Percentiles rank a stretch among this genome's conserved stretches.
These are phyloP conservation scores for Pythium myriotylum DNA, from an alignment of 352 stramenopile species.

Conservation along the genomic window DNA sequence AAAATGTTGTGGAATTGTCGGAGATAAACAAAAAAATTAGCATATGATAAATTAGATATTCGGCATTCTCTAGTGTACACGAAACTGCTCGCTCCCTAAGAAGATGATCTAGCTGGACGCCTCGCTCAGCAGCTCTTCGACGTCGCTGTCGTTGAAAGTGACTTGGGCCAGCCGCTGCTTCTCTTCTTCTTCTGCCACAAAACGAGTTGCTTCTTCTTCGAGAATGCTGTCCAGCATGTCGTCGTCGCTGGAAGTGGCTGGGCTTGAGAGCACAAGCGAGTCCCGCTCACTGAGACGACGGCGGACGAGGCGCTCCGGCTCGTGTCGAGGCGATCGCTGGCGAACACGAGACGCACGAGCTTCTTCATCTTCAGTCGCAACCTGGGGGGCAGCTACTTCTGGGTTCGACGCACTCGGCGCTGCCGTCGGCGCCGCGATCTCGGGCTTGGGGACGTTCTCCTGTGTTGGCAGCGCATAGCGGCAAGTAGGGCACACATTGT, in stretches of 20 bases:
- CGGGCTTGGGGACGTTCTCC: conserved; percentile 24
- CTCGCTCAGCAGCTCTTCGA: conserved; percentile 67
- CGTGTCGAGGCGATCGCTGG: conserved; percentile 12
- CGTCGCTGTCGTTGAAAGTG: conserved; percentile 61
- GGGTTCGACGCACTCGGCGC: conserved; percentile 11
- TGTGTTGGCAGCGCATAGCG: conserved; percentile 62
- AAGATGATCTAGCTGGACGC: conserved; percentile 8
- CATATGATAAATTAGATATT: conserved; percentile 10
- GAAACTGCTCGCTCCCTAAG: conserved; percentile 2
- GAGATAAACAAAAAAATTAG: conserved; percentile 4
- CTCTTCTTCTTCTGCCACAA: conserved; percentile 58
- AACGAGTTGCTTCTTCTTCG: conserved; percentile 58
- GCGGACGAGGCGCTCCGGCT: conserved; percentile 46
- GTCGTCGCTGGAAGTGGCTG: conserved; percentile 22
- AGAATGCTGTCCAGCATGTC: conserved; percentile 57
- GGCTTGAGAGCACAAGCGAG: conserved; percentile 23
- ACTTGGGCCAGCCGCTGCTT: conserved; percentile 35
- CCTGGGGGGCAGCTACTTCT: conserved; percentile 14
- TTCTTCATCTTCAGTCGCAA: conserved; percentile 29
- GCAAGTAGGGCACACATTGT: conserved; percentile 83
- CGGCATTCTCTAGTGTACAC: conserved; percentile 12
- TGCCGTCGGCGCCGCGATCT: conserved; percentile 17
- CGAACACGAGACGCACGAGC: conserved; percentile 16
- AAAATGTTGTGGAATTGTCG: not conserved
- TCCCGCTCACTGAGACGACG: conserved; percentile 48